A percentile compares a stretch with the other conserved stretches of the same genome.
Evolutionary conservation across 108 stramenopile genomes (phyloP).

Genomic region (Aureococcus anophagefferens): DNA sequence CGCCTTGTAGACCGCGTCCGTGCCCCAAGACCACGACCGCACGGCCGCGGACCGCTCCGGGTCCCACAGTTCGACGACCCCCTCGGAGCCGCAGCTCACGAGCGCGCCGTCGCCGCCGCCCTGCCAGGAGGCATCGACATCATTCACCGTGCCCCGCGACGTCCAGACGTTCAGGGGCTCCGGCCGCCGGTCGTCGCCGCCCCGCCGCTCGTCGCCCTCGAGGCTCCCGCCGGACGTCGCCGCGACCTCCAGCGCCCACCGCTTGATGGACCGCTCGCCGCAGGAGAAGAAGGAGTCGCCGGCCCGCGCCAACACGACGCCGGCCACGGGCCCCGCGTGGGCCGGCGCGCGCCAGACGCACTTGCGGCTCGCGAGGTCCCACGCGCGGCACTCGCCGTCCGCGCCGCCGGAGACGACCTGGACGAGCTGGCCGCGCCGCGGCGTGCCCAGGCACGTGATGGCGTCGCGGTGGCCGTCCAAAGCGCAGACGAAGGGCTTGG

Average conservation of each 20-base stretch:
- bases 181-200: not conserved
- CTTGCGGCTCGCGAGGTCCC: constrained; percentile 76
- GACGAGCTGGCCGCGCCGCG: constrained; percentile 52
- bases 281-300: constrained; percentile 73
- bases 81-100: not conserved
- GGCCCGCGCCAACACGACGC: constrained; percentile 55
- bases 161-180: constrained; percentile 6
- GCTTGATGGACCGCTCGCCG: constrained; percentile 69
- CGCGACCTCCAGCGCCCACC: constrained; percentile 45
- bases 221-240: constrained; percentile 17
- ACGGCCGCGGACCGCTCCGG: constrained; percentile 67
- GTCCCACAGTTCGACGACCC: constrained; percentile 74
- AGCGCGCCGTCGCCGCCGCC: not conserved
- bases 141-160: constrained; percentile 11
- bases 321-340: constrained; percentile 57
- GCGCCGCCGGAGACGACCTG: constrained; percentile 80
- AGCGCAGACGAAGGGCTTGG: constrained; percentile 78
- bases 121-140: constrained; percentile 1
- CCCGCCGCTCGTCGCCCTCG: too few relatives aligned
- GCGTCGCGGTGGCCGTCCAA: constrained; percentile 89
- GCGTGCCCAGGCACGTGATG: constrained; percentile 63
- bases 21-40: constrained; percentile 71
- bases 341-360: constrained; percentile 68
- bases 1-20: constrained; percentile 78
- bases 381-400: constrained; percentile 82